Conservation (phyloP, 2,329 filamentous ascomycete species). For the Hymenoscyphus occultus region DNA sequence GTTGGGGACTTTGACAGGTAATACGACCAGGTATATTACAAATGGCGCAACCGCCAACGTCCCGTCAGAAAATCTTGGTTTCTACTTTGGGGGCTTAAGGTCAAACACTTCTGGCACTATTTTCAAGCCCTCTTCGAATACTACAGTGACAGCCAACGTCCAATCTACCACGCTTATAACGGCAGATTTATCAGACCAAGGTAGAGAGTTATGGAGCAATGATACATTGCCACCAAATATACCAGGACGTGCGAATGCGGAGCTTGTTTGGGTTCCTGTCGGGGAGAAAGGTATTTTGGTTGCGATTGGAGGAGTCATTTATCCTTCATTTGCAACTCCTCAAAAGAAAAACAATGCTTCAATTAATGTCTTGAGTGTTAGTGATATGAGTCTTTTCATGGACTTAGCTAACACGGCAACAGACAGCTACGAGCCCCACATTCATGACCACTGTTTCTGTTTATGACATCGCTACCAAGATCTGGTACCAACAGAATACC, state of each 20-base stretch:
- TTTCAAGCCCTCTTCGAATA: slow-evolving; percentile 30
- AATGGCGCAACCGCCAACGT: slow-evolving; percentile 62
- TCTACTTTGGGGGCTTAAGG: slow-evolving; percentile 66
- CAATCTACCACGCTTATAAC: slow-evolving; percentile 57
- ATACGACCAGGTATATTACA: slow-evolving; percentile 59
- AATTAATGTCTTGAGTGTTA: slow-evolving; percentile 42
- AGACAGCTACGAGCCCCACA: slow-evolving; percentile 62
- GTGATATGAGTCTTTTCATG: neutral
- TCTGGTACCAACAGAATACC: slow-evolving; percentile 72
- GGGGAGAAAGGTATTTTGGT: slow-evolving; percentile 73
- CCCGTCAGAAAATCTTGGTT: slow-evolving; percentile 68
- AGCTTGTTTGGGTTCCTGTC: slow-evolving; percentile 74
- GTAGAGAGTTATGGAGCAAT: slow-evolving; percentile 55
- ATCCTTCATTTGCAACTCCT: slow-evolving; percentile 48
- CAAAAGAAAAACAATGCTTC: slow-evolving; percentile 28
- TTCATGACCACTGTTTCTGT: slow-evolving; percentile 73
- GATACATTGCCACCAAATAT: slow-evolving; percentile 48
- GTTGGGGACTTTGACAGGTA: slow-evolving; percentile 40
- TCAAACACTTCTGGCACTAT: slow-evolving; percentile 51
- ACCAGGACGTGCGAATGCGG: slow-evolving; percentile 57
- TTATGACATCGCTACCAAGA: slow-evolving; percentile 66
- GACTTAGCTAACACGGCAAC: slow-evolving; percentile 25
- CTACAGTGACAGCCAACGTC: slow-evolving; percentile 32
- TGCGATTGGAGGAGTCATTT: slow-evolving; percentile 70
- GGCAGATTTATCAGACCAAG: slow-evolving; percentile 55